Percentiles rank a stretch among this genome's conserved stretches.
phyloP scores from a whole-genome alignment of 495 filamentous ascomycete species.

The Rusavskia elegans region DNA sequence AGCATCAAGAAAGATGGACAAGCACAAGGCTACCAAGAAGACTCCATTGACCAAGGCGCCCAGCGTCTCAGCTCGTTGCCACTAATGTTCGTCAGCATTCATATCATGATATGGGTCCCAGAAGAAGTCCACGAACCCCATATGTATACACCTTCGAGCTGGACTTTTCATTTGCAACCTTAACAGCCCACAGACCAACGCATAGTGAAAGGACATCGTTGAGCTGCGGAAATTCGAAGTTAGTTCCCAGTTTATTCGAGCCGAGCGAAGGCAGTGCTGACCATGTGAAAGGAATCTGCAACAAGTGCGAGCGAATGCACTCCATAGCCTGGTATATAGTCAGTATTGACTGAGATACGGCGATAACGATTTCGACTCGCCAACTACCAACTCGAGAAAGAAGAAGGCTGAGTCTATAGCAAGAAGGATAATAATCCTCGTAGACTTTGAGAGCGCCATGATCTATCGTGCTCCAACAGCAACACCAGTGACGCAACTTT shows the following conservation, averaged over 20 bases:
- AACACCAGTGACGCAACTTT: not conserved
- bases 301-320: constrained; percentile 86
- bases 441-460: constrained; percentile 89
- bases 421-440: constrained; percentile 81
- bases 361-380: constrained; percentile 19
- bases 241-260: not conserved
- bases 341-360: constrained; percentile 1
- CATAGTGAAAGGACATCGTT: constrained; percentile 92
- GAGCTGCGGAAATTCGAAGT: constrained; percentile 30
- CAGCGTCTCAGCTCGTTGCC: constrained; percentile 95
- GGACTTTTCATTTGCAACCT: constrained; percentile 58
- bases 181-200: constrained; percentile 92
- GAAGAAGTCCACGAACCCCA: constrained; percentile 41
- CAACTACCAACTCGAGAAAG: constrained; percentile 68
- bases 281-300: constrained; percentile 98
- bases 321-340: constrained; percentile 40
- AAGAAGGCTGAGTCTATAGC: constrained; percentile 84
- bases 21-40: constrained; percentile 85
- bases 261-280: constrained; percentile 21
- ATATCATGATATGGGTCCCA: constrained; percentile 6
- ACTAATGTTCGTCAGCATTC: constrained; percentile 34
- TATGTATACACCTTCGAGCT: constrained; percentile 85
- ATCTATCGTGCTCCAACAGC: not conserved
- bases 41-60: constrained; percentile 93
- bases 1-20: constrained; percentile 91